Conservation (phyloP, 225 moss, liverwort and hornwort species). For the Physcomitrium patens region DNA sequence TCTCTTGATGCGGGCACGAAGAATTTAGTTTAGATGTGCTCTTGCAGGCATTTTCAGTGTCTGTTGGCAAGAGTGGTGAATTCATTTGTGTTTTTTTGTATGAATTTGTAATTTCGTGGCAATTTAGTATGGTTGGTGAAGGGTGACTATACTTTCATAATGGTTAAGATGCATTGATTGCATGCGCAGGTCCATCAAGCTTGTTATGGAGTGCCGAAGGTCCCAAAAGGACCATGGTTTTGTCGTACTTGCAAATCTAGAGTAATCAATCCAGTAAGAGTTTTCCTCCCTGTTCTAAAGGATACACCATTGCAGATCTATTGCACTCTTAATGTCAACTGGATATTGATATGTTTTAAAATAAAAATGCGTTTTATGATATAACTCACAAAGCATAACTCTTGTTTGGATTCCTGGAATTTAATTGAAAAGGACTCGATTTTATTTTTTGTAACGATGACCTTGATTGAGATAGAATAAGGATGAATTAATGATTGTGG, state of each 20-base stretch:
- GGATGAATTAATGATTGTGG: background rate
- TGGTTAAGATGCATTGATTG: slow-evolving; percentile 23
- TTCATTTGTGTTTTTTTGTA: slow-evolving; percentile 15
- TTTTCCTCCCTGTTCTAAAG: background rate
- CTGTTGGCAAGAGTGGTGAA: background rate
- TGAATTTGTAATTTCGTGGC: slow-evolving; percentile 4
- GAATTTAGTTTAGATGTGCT: background rate
- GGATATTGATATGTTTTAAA: background rate
- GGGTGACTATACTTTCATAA: background rate
- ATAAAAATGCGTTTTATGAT: too few relatives aligned
- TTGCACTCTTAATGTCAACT: background rate
- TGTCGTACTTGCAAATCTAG: slow-evolving; percentile 91
- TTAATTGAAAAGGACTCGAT: background rate
- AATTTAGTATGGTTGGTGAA: background rate
- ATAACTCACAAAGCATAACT: too few relatives aligned
- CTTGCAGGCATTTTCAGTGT: background rate
- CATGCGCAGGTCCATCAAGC: slow-evolving; percentile 85
- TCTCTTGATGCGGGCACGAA: background rate
- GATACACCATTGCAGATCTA: background rate
- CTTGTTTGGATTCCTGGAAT: too few relatives aligned
- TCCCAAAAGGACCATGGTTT: slow-evolving; percentile 79
- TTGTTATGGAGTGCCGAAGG: slow-evolving; percentile 92
- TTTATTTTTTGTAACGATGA: background rate
- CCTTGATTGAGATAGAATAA: background rate
- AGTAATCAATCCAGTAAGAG: slow-evolving; percentile 41